Base-by-base conservation (phyloP, 306 rosid genomes). In the Citrullus mucosospermus region DNA sequence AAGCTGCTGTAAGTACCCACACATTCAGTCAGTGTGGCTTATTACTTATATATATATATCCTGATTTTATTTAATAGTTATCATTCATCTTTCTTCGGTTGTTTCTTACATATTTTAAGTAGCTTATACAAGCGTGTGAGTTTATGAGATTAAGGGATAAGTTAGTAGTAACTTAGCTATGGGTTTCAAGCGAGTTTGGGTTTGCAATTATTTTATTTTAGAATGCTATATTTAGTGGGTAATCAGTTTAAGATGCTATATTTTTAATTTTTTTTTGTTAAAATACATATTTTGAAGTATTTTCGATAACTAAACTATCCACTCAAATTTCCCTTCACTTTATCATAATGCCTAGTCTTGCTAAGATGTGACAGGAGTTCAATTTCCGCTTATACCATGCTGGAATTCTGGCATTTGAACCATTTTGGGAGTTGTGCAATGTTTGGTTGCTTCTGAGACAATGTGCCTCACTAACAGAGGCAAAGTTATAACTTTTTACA, bases 1-100 rank as follows among this genome's bases (percentile, higher is more conserved):
- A 92, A 83, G 88, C 93, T 81, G 86, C 95, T 2, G 98, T 94
- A 92, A 92, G 96, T 88, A 90, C 87, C 80, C 63, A 62, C 81
- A 81, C 32, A 66, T 85, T 81, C 62, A 55, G 80, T 72, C 68
- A 77, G 51, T 75, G 78, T 74, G 69, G 66, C 76, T 60, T 83
- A 71, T n/a, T 81, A 30, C 36, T 17, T 72, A 69, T 71, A 73
- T 72, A 69, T 71, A 76, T 84, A 70, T 84, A 70, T 34, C 82
- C 76, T 73, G 25, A 80, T 81, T 76, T 41, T 76, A 73, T 36
- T 57, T 38, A 39, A 55, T 56, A 25, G 8, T 25, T 11, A 69
- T n/a, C 48, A 36, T 57, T 39, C 38, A 76, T 76, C 36, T 34
- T 18, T 56, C 54, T 56, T 72, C 7, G 28, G 25, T 72, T 28